Conservation (phyloP, 306 rosid species). For the Datisca glomerata region DNA sequence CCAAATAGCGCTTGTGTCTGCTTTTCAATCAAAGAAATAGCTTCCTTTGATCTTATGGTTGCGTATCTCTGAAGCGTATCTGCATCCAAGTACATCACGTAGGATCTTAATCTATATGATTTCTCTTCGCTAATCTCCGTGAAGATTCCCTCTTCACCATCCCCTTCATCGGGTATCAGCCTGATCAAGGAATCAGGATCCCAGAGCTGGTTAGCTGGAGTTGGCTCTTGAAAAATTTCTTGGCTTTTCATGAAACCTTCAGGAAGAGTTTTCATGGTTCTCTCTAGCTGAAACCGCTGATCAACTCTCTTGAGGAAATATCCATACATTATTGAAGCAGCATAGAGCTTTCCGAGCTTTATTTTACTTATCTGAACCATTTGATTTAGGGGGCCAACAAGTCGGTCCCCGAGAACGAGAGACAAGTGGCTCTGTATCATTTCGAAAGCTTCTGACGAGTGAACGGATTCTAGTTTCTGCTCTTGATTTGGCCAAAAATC, state of each 20-base stretch:
- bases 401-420: constrained; percentile 63
- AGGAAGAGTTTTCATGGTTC: constrained; percentile 71
- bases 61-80: constrained; percentile 87
- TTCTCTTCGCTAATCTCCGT: constrained; percentile 23
- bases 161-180: constrained; percentile 31
- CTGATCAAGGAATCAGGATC: constrained; percentile 79
- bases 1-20: constrained; percentile 93
- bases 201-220: constrained; percentile 64
- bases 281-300: constrained; percentile 85
- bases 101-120: constrained; percentile 47
- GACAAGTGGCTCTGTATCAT: constrained; percentile 88
- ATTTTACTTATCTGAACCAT: constrained; percentile 75
- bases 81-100: constrained; percentile 75
- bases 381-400: constrained; percentile 67
- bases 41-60: constrained; percentile 77
- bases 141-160: constrained; percentile 18
- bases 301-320: constrained; percentile 91
- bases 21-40: constrained; percentile 83
- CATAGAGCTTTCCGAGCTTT: constrained; percentile 87
- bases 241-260: constrained; percentile 36
- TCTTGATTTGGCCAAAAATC: constrained; percentile 95
- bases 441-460: constrained; percentile 81
- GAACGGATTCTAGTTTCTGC: constrained; percentile 69
- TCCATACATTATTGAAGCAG: constrained; percentile 96
- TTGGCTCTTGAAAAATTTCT: constrained; percentile 28